phyloP scores from a whole-genome alignment of 2,329 filamentous ascomycete species.

The Colletotrichum endophyticum region DNA sequence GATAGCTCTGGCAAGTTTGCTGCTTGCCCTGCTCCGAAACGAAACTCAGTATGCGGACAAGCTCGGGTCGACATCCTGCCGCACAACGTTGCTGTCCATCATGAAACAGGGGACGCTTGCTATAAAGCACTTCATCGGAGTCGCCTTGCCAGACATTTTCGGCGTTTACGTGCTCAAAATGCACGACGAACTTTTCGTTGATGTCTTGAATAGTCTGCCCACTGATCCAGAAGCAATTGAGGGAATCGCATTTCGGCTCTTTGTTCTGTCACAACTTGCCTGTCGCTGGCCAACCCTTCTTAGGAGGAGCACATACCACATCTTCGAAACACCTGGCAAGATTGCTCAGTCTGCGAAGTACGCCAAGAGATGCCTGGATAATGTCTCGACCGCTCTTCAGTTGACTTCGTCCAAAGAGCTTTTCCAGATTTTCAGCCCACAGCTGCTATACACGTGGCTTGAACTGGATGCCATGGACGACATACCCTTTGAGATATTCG shows the following conservation, averaged over 20 bases:
- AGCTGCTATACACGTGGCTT: conserved; percentile 91
- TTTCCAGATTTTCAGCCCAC: conserved; percentile 84
- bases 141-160: conserved; percentile 76
- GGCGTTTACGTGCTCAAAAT: conserved; percentile 79
- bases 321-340: conserved; percentile 87
- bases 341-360: conserved; percentile 70
- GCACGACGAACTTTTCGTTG: conserved; percentile 84
- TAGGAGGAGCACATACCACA: conserved; percentile 87
- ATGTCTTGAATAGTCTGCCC: conserved; percentile 82
- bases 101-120: conserved; percentile 68
- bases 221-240: conserved; percentile 73
- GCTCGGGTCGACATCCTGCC: conserved; percentile 60
- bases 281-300: conserved; percentile 86
- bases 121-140: conserved; percentile 78
- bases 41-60: conserved; percentile 71
- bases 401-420: conserved; percentile 72
- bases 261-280: conserved; percentile 77
- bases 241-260: conserved; percentile 83
- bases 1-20: conserved; percentile 68
- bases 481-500: conserved; percentile 87
- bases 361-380: conserved; percentile 72
- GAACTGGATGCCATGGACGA: conserved; percentile 68
- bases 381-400: conserved; percentile 68
- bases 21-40: conserved; percentile 72
- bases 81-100: conserved; percentile 78